Base-by-base conservation (phyloP, 73 alveolate species). In the Strombidium stylifer region DNA sequence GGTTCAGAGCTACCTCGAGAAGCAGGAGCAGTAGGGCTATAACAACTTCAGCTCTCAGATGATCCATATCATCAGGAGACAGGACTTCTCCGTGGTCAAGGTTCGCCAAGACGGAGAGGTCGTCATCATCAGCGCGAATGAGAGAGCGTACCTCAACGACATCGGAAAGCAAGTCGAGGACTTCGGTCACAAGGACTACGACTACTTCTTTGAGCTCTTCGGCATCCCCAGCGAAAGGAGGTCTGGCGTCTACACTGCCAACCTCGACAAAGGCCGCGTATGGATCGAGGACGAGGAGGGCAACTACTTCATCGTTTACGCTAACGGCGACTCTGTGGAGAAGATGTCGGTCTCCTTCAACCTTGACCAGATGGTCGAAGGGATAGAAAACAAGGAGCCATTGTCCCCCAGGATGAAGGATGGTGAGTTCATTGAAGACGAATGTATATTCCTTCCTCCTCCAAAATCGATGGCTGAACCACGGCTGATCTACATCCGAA, bases 211-310 rank as follows among this genome's bases (percentile, higher is more conserved):
- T 68, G 98, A 92, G 64, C 66, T 92, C 15, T 89, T 81, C 70
- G 96, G 97, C 4, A 73, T 89, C 20, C 81, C 92, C 1, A 70
- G 69, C 46, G 98, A 92, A 52, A 73, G 98, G 67, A 88, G 82
- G 54, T 78, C 90, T 19, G 98, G 98, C 30, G 89, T 92, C 14
- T 92, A 92, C 73, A 85, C 97, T 16, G 79, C 86, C 55, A 78
- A 82, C 41, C 69, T 73, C 56, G 69, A 73, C 31, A 54, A 69
- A 6, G 98, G 98, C n/a, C 81, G 77, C 59, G 51, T 92, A 20
- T 71, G 92, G 89, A 92, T 96, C 45, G 61, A 81, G 48, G 98
- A 92, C 66, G 91, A 89, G 30, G 98, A 92, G 64, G 93, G 96
- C 31, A 92, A 92, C 69, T 70, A 76, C 0, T 92, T 92, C 62